A percentile compares a stretch with the other conserved stretches of the same genome.
Conservation (phyloP, 768 basidiomycete species). For the Agaricus blazei region DNA sequence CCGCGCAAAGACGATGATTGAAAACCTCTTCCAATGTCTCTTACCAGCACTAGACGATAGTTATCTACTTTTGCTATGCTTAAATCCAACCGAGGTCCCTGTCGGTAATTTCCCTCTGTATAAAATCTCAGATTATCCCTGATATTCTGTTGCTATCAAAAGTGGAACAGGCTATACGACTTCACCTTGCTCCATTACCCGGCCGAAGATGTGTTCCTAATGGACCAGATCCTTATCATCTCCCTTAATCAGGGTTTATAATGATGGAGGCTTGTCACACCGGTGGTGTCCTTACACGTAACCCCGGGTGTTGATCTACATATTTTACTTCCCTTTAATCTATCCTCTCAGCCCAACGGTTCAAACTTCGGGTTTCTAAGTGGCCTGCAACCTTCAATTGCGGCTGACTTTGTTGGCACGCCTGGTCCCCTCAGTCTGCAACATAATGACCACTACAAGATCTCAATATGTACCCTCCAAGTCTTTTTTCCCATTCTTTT, state of each 20-base stretch:
- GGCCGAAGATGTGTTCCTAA: too few species aligned
- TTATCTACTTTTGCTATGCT: constrained; percentile 2
- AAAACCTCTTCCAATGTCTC: constrained; percentile 7
- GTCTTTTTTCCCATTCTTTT: background rate
- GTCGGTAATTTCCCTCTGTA: constrained; percentile 3
- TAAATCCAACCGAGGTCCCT: constrained; percentile 3
- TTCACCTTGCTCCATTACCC: too few species aligned
- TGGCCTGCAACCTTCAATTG: background rate
- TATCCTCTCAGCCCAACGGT: background rate
- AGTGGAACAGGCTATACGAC: background rate
- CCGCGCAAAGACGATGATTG: constrained; percentile 84
- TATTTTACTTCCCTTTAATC: background rate
- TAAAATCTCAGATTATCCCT: background rate
- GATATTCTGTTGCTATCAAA: background rate
- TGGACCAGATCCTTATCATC: too few species aligned
- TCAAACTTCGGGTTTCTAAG: background rate
- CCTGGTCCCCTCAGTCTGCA: constrained; percentile 3
- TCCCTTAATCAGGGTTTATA: too few species aligned
- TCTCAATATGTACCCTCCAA: constrained; percentile 7
- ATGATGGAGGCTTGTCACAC: background rate
- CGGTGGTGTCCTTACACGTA: too few species aligned
- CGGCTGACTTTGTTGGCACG: background rate
- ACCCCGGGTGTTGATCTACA: too few species aligned
- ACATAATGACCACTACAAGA: constrained; percentile 10
- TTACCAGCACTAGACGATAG: background rate